phyloP scores from a whole-genome alignment of 208 protist genomes.

The Wallacemonas sp. region DNA sequence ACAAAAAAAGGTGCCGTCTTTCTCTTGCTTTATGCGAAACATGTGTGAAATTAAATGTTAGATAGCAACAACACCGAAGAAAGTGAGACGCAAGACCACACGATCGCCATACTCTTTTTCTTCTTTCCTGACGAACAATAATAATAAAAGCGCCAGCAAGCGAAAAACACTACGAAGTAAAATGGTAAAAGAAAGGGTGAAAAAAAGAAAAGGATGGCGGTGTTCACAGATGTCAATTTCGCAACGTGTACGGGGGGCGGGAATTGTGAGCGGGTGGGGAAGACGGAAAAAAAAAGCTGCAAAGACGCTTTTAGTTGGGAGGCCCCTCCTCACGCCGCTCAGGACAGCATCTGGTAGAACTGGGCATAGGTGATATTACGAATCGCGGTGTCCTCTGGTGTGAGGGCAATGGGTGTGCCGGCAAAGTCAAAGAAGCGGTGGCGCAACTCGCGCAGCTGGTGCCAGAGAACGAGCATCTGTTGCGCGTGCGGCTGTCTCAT shows the following conservation, averaged over 20 bases:
- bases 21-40: neutral
- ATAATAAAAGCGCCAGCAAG: too few species aligned
- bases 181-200: too few species aligned
- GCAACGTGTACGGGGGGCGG: too few species aligned
- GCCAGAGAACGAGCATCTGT: slow-evolving; percentile 1
- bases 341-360: too few species aligned
- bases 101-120: too few species aligned
- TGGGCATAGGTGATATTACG: neutral
- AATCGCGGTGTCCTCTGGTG: neutral
- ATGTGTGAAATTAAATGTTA: slow-evolving; percentile 6
- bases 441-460: slow-evolving; percentile 8
- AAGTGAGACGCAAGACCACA: too few species aligned
- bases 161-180: too few species aligned
- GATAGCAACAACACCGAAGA: slow-evolving; percentile 19
- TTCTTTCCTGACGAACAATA: too few species aligned
- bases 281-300: slow-evolving; percentile 3
- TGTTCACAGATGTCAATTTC: too few species aligned
- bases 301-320: too few species aligned
- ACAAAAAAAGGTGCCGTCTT: neutral
- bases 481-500: neutral
- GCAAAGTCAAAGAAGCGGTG: slow-evolving; percentile 3
- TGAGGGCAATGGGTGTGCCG: neutral
- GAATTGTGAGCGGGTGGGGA: neutral
- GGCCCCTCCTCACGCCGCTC: too few species aligned
- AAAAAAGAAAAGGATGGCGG: too few species aligned